These are phyloP conservation scores for Hirschfeldia incana DNA, from an alignment of 345 rosid genomes.

Conservation along the genomic window DNA sequence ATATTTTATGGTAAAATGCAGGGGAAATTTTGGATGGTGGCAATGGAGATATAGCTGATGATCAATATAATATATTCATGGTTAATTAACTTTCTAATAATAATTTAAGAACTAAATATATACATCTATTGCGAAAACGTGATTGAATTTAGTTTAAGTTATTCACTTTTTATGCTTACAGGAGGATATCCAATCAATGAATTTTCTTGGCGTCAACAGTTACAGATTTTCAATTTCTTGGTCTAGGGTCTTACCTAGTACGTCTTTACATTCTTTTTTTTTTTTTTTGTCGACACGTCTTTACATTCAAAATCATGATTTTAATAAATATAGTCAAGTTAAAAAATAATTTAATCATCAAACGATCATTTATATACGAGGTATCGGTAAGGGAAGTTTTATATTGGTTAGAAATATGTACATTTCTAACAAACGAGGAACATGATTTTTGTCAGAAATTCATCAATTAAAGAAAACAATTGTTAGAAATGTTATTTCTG, in stretches of 20 bases:
- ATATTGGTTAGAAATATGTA: neutral
- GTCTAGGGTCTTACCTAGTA: constrained; percentile 81
- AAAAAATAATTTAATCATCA: no score
- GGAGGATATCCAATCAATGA: constrained; percentile 70
- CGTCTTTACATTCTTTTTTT: constrained; percentile 32
- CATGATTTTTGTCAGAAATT: neutral
- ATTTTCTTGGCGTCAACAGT: constrained; percentile 57
- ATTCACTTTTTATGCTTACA: constrained; percentile 24
- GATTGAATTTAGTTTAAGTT: neutral
- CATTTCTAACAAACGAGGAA: neutral
- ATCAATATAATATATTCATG: constrained; percentile 30
- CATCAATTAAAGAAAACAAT: neutral
- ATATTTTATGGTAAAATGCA: constrained; percentile 12
- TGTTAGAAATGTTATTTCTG: neutral
- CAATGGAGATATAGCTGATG: constrained; percentile 37
- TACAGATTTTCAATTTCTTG: constrained; percentile 80
- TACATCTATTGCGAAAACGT: neutral
- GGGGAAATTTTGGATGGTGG: constrained; percentile 24
- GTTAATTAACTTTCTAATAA: neutral
- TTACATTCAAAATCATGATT: neutral
- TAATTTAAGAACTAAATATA: neutral
- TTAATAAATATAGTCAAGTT: no score
- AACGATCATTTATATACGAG: no score
- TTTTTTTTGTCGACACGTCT: no score
- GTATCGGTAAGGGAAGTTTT: neutral